Evolutionary conservation across 441 rosid species (phyloP), one percentile per base, ranked within the genome.

Genomic region (Arabidopsis lyrata): DNA sequence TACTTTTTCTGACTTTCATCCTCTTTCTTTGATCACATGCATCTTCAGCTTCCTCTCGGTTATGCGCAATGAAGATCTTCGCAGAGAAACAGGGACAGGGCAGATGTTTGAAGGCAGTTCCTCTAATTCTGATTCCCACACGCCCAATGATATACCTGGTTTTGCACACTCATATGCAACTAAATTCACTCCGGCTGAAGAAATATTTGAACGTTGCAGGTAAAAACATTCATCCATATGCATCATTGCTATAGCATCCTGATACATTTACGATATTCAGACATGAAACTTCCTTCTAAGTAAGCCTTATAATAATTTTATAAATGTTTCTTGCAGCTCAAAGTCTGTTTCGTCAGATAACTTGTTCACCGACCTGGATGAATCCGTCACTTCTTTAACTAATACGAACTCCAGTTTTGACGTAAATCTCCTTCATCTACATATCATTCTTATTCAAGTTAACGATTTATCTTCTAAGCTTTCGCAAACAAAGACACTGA

Each of bases 281-380:
- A 60, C 31, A 7, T 35, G 52, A 42, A 32, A 18, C 18, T 63
- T 52, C 29, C 29, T 73, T 36, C 32, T 34, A 60, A 59, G 18
- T 36, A 20, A 14, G 38, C 45, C 62, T 59, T 8, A 22, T 75
- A 20, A 36, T 63, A 13, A 31, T 64, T 24, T 16, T 65, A 3
- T 36, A 52, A 36, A 44, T 77, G 73, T 48, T 78, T 67, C 6
- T 35, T 41, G 49, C 75, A 78, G 81, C 58, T 11, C 70, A 27
- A 55, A 1, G 49, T 74, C 72, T 54, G 48, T 52, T 50, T 67
- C 78, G 18, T 78, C 81, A 44, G 81, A 78, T 62, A 77, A 77
- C 62, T 55, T 78, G 12, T 78, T 72, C 61, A 68, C 81, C 42
- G 78, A 78, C 39, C 4, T 60, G 50, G 77, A 77, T 29, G 81